Evolutionary conservation across 2,329 filamentous ascomycete genomes (phyloP).

Genomic region (Ceratocystis alfenasii): DNA sequence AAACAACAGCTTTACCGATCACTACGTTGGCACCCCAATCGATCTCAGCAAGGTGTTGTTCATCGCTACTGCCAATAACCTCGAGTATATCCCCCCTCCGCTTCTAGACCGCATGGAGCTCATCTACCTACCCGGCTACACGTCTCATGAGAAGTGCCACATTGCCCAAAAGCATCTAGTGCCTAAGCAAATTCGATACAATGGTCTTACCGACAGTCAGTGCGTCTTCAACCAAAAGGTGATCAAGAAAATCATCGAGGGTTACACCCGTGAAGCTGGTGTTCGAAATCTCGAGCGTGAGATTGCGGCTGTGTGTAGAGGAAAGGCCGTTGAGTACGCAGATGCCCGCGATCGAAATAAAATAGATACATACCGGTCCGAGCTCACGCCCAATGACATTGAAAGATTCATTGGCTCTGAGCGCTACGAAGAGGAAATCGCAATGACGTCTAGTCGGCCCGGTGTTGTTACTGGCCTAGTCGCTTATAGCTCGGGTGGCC

Average conservation of each 20-base stretch:
- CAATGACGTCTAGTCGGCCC: constrained; percentile 69
- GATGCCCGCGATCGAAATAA: constrained; percentile 69
- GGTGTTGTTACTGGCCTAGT: constrained; percentile 94
- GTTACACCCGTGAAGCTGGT: constrained; percentile 90
- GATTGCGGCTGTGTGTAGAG: constrained; percentile 84
- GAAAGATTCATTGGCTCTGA: constrained; percentile 88
- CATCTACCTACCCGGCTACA: constrained; percentile 87
- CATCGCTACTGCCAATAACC: constrained; percentile 88
- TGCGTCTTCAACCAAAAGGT: constrained; percentile 70
- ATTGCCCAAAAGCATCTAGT: constrained; percentile 90
- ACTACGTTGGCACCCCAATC: constrained; percentile 91
- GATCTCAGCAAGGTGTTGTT: constrained; percentile 95
- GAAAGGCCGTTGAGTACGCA: constrained; percentile 89
- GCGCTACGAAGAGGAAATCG: constrained; percentile 82
- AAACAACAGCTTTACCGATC: constrained; percentile 87
- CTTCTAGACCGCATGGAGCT: constrained; percentile 95
- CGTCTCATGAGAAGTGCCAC: constrained; percentile 89
- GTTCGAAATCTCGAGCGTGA: constrained; percentile 94
- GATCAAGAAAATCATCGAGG: constrained; percentile 87
- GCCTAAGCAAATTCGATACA: constrained; percentile 86
- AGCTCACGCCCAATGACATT: constrained; percentile 65
- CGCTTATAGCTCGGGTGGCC: constrained; percentile 82
- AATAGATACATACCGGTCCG: constrained; percentile 58
- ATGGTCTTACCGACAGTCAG: constrained; percentile 67
- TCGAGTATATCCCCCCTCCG: constrained; percentile 91